Evolutionary conservation across 257 asterid species (phyloP).

Genomic region (Nemophila menziesii): DNA sequence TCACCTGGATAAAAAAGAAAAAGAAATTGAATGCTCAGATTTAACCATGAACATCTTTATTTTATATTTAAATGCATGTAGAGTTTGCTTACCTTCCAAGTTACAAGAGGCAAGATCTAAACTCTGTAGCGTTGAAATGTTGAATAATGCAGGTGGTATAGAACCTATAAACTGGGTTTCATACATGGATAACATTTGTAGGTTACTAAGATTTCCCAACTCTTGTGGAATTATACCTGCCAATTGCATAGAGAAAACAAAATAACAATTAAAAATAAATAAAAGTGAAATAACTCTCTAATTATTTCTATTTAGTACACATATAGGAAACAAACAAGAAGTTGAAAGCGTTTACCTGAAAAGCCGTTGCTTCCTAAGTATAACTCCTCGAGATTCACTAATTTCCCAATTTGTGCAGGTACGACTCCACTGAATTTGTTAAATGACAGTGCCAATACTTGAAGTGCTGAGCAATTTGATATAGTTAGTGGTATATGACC

Average conservation of each 20-base stretch:
- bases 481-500: conserved; percentile 2
- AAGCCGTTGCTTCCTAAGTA: conserved; percentile 8
- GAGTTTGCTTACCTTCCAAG: too few species aligned
- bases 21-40: too few species aligned
- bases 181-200: neutral
- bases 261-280: neutral
- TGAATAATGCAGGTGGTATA: too few species aligned
- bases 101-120: too few species aligned
- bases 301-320: neutral
- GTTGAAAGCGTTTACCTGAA: neutral
- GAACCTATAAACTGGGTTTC: too few species aligned
- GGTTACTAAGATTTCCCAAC: conserved; percentile 2
- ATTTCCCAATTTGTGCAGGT: conserved; percentile 12
- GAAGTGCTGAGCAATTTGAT: neutral
- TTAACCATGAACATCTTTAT: too few species aligned
- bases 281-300: neutral
- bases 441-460: neutral
- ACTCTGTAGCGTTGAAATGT: too few species aligned
- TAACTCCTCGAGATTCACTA: conserved; percentile 7
- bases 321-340: neutral
- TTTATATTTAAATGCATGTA: too few species aligned
- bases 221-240: conserved; percentile 15
- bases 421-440: conserved; percentile 14
- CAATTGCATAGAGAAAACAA: neutral
- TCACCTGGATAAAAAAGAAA: too few species aligned